These are phyloP conservation scores for Elsinoe fawcettii DNA, from an alignment of 2,329 filamentous ascomycete genomes.

Conservation along the genomic window DNA sequence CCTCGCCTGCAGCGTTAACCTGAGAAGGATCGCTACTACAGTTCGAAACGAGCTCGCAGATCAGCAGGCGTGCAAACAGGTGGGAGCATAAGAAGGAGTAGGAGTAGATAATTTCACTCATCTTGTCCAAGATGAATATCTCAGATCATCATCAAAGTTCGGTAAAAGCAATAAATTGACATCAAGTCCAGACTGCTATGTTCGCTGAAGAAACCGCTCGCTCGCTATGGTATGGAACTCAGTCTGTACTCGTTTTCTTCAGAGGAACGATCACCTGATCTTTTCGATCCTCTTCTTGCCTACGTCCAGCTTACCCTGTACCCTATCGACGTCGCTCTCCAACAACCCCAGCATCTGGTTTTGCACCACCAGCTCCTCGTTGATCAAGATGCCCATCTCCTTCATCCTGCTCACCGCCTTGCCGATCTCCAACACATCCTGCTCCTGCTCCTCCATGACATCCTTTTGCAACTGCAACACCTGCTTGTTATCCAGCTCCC, in stretches of 20 bases:
- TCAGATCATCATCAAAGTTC: conserved; percentile 10
- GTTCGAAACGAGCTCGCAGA: not conserved
- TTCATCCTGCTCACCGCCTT: conserved; percentile 64
- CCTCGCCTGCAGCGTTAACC: not conserved
- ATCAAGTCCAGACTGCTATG: not conserved
- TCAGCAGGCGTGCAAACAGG: conserved; percentile 4
- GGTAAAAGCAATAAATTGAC: conserved; percentile 13
- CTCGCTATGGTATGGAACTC: not conserved
- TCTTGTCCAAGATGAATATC: not conserved
- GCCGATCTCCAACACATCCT: conserved; percentile 60
- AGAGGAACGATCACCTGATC: conserved; percentile 36
- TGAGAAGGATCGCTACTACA: not conserved
- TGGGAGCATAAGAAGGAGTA: not conserved
- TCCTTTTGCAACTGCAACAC: conserved; percentile 66
- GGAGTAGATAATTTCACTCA: conserved; percentile 1
- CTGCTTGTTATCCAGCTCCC: conserved; percentile 68
- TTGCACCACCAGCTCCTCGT: conserved; percentile 64
- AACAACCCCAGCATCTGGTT: conserved; percentile 61
- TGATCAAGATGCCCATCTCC: conserved; percentile 70
- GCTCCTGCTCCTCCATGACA: conserved; percentile 67
- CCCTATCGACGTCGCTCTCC: conserved; percentile 57
- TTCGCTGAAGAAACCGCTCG: not conserved
- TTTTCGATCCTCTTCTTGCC: conserved; percentile 65
- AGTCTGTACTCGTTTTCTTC: not conserved
- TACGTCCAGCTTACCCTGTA: conserved; percentile 62